These are phyloP conservation scores for Mrakia gelida DNA, from an alignment of 768 basidiomycete genomes.

Conservation along the genomic window DNA sequence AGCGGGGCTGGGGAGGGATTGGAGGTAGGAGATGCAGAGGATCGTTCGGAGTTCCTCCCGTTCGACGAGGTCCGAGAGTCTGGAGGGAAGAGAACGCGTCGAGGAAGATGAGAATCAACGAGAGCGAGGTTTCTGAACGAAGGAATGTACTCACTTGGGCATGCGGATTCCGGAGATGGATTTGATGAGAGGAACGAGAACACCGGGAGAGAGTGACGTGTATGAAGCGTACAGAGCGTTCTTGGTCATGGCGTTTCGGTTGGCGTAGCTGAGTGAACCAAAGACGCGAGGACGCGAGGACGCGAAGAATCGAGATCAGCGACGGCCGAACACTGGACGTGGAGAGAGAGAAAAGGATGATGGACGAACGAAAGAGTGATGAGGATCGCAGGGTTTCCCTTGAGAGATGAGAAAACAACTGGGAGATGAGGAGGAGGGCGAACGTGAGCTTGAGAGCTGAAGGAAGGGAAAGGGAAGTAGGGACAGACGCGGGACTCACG, in stretches of 20 bases:
- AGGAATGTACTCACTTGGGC: not conserved
- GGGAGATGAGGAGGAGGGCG: too few relatives aligned
- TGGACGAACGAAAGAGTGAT: too few relatives aligned
- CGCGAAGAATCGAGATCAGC: not conserved
- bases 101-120: not conserved
- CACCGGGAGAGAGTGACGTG: not conserved
- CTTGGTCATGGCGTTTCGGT: not conserved
- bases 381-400: too few relatives aligned
- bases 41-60: not conserved
- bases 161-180: not conserved
- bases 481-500: not conserved
- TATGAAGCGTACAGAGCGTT: not conserved
- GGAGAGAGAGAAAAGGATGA: too few relatives aligned
- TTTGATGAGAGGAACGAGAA: not conserved
- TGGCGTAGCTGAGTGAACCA: not conserved
- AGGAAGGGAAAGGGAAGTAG: too few relatives aligned
- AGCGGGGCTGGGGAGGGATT: not conserved
- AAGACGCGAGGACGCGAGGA: not conserved
- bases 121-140: not conserved
- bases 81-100: not conserved
- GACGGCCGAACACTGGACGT: too few relatives aligned
- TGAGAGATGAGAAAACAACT: too few relatives aligned
- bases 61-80: not conserved
- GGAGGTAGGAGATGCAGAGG: slow-evolving; percentile 5
- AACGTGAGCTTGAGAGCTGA: too few relatives aligned